Evolutionary conservation across 805 yeast species (phyloP), one percentile per base, ranked within the genome.

Genomic region (Debaryomyces tyrocola): DNA sequence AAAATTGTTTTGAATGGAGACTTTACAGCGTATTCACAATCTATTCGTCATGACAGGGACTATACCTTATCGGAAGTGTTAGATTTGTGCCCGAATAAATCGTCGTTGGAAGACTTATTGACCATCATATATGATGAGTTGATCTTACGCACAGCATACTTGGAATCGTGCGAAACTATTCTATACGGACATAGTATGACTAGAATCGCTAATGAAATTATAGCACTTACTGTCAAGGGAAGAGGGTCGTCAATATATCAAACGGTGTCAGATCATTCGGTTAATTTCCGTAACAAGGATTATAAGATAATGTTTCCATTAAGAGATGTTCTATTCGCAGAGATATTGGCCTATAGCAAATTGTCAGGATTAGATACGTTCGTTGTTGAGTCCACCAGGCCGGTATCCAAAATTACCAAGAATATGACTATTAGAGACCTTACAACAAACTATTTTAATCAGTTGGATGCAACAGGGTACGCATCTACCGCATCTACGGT

Each of bases 401-500:
- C 54, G 27, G 45, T 48, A 4, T 64, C 71, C 5, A 71, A 70
- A 27, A 77, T 83, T 46, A 77, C 83, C 14, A 87, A 83, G 60
- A 83, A 84, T 54, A 87, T 85, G 76, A 87, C 96, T 2, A 84
- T 92, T 15, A 85, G 87, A 56, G 95, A 89, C 58, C 74, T 92
- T 41, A 83, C 90, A 1, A 72, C 81, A 21, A 78, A 82, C 41
- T 92, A 92, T 63, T 89, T 89, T 55, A 75, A 71, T 27, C 74
- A 75, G 29, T 80, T 91, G 20, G 96, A 89, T 57, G 75, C 75
- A 5, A 69, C 72, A 8, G 90, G 83, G 12, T 90, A 90, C 59
- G 90, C 96, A 0, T 88, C 92, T 46, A 87, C 92, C 2, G 90
- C 91, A 2, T 86, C 97, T 0, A 91, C 98, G 0, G 97, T 92